These are phyloP conservation scores for Gastrolobium bilobum DNA, from an alignment of 306 rosid genomes.

Conservation along the genomic window DNA sequence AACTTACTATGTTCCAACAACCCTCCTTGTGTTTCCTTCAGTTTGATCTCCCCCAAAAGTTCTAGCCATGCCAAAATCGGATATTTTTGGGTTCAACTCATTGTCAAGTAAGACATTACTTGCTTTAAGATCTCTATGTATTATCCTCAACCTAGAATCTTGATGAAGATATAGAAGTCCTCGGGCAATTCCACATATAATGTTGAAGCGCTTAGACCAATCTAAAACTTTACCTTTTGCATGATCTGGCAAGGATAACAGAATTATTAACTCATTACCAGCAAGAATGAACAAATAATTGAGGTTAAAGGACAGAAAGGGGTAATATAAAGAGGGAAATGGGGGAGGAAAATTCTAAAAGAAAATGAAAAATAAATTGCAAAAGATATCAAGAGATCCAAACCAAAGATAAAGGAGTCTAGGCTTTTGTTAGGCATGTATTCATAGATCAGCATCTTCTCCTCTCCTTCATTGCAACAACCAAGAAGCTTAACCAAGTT, in stretches of 20 bases:
- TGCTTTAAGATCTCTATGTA: slow-evolving; percentile 54
- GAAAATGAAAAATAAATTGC: slow-evolving; percentile 26
- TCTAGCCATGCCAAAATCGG: slow-evolving; percentile 56
- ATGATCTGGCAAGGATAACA: slow-evolving; percentile 42
- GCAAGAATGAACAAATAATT: neutral
- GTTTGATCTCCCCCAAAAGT: slow-evolving; percentile 50
- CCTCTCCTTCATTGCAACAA: slow-evolving; percentile 48
- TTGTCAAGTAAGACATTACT: slow-evolving; percentile 49
- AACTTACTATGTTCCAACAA: slow-evolving; percentile 57
- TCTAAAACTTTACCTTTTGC: slow-evolving; percentile 42
- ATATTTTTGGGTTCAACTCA: slow-evolving; percentile 49
- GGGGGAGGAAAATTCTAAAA: neutral
- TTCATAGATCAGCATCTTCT: slow-evolving; percentile 52
- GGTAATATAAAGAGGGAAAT: neutral
- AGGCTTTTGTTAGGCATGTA: slow-evolving; percentile 55
- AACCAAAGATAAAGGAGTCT: slow-evolving; percentile 50
- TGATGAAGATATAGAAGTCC: slow-evolving; percentile 75
- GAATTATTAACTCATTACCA: slow-evolving; percentile 13
- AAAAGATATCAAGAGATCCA: neutral
- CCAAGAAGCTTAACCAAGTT: slow-evolving; percentile 54
- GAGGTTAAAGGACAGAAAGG: neutral
- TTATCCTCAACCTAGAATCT: slow-evolving; percentile 55
- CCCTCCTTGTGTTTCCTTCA: slow-evolving; percentile 50
- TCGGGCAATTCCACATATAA: slow-evolving; percentile 59
- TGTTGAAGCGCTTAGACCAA: slow-evolving; percentile 60